Base-by-base conservation (phyloP, 495 filamentous ascomycete genomes). In the Penicillium fimorum region DNA sequence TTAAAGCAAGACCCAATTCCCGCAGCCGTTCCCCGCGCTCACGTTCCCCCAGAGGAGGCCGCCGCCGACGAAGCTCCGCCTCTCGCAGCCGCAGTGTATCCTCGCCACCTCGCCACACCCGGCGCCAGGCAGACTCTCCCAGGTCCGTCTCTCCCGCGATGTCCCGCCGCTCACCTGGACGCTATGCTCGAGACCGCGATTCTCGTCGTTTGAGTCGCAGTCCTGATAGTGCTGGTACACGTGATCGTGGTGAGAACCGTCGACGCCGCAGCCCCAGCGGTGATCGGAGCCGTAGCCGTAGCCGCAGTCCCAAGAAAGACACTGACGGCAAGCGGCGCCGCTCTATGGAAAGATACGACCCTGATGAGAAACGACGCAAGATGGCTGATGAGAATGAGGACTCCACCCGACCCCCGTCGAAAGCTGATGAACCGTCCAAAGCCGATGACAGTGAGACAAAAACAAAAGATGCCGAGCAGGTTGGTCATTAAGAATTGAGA, bases 31-130 rank as follows among this genome's bases (percentile, higher is more conserved):
- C 77, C 67, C 79, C 80, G 52, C 79, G 80, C 83, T 87, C 84
- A 84, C 84, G 70, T 75, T 79, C 77, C 65, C 74, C 78, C 73
- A 85, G 84, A 82, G 68, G 78, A 79, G 66, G 72, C 57, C 76
- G 70, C 67, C 67, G 70, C 60, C 67, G 71, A 66, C 66, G 60
- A 60, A 64, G 69, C 61, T 77, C 75, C 43, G 59, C 70, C 48
- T 78, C 75, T 54, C 76, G 75, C 60, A 83, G 78, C 66, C 64
- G 70, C 38, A 80, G 75, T 35, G 69, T 22, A 15, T 47, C 68
- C 30, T 70, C 68, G 5, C 70, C 68, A 3, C 61, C 62, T 25
- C 59, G 55, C 29, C 62, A 68, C 53, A 52, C 67, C 50, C 66
- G 62, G 22, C 70, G 66, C 47, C 66, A 59, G 51, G 65, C 67